Evolutionary conservation across 352 stramenopile species (phyloP).

Genomic region (Globisporangium irregulare): DNA sequence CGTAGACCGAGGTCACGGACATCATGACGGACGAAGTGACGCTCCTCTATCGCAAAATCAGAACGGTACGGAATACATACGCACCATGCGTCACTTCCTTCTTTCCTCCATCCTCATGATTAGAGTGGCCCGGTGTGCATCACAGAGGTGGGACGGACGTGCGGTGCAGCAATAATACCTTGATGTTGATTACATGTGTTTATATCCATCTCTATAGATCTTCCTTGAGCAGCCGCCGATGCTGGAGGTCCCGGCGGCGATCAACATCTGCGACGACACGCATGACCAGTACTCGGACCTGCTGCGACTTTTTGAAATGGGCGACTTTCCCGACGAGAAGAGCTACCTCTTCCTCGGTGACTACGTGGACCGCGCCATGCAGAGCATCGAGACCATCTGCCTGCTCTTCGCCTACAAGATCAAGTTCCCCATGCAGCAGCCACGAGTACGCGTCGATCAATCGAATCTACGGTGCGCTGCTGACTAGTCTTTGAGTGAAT

Average conservation of each 20-base stretch:
- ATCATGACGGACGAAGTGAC: constrained; percentile 77
- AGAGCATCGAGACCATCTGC: constrained; percentile 83
- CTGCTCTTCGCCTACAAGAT: constrained; percentile 86
- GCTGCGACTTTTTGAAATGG: constrained; percentile 93
- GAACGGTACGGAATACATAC: constrained; percentile 36
- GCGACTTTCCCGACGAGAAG: constrained; percentile 84
- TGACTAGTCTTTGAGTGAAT: not conserved
- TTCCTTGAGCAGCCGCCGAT: constrained; percentile 92
- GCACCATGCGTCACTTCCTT: not conserved
- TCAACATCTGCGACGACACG: constrained; percentile 96
- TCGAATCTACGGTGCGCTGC: constrained; percentile 58
- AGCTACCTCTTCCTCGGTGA: constrained; percentile 83
- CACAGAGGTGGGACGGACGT: not conserved
- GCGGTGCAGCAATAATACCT: not conserved
- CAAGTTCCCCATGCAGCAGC: constrained; percentile 84
- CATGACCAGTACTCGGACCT: constrained; percentile 99
- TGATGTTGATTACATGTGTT: not conserved
- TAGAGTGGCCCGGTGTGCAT: not conserved
- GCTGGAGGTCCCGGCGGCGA: constrained; percentile 90
- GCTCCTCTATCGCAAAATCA: constrained; percentile 72
- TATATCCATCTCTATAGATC: constrained; percentile 20
- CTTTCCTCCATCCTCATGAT: not conserved
- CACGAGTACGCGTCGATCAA: constrained; percentile 83
- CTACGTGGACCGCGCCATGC: constrained; percentile 88
- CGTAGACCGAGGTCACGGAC: constrained; percentile 64